Conservation (phyloP, 2,329 filamentous ascomycete genomes). For the Pyrenochaeta sp. region DNA sequence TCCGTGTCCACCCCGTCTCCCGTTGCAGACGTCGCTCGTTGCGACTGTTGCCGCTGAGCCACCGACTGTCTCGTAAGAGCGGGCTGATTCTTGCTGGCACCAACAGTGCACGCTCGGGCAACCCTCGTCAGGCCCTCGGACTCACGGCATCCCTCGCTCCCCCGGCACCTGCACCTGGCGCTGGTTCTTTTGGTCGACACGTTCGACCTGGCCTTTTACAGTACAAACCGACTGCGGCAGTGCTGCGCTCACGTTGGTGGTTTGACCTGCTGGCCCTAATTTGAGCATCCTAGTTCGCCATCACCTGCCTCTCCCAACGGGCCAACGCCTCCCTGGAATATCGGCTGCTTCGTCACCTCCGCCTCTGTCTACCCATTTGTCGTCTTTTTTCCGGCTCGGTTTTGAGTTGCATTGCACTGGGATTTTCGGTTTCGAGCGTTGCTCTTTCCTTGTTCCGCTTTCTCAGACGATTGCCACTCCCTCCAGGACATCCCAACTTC, state of each 20-base stretch:
- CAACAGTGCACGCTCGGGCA: slow-evolving; percentile 20
- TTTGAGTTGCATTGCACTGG: slow-evolving; percentile 18
- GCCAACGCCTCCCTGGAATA: slow-evolving; percentile 2
- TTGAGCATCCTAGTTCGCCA: slow-evolving; percentile 9
- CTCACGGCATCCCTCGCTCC: slow-evolving; percentile 16
- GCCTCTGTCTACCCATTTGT: slow-evolving; percentile 10
- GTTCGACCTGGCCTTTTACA: slow-evolving; percentile 6
- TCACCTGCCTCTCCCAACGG: not conserved
- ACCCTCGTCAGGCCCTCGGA: slow-evolving; percentile 21
- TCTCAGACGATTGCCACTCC: not conserved
- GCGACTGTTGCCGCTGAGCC: slow-evolving; percentile 28
- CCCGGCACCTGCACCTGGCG: slow-evolving; percentile 13
- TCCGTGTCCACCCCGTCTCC: slow-evolving; percentile 12
- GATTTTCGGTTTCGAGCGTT: slow-evolving; percentile 24
- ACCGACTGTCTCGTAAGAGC: slow-evolving; percentile 27
- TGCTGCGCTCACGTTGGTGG: slow-evolving; percentile 18
- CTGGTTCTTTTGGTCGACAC: slow-evolving; percentile 1
- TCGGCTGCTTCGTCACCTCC: slow-evolving; percentile 15
- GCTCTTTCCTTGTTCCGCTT: slow-evolving; percentile 20
- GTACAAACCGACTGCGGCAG: slow-evolving; percentile 14
- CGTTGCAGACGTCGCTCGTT: slow-evolving; percentile 30
- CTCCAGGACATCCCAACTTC: slow-evolving; percentile 11
- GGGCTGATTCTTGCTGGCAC: slow-evolving; percentile 19
- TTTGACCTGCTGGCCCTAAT: slow-evolving; percentile 1
- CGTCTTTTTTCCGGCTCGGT: slow-evolving; percentile 15